These are phyloP conservation scores for Ilyonectria destructans DNA, from an alignment of 2,329 filamentous ascomycete species.

Conservation along the genomic window DNA sequence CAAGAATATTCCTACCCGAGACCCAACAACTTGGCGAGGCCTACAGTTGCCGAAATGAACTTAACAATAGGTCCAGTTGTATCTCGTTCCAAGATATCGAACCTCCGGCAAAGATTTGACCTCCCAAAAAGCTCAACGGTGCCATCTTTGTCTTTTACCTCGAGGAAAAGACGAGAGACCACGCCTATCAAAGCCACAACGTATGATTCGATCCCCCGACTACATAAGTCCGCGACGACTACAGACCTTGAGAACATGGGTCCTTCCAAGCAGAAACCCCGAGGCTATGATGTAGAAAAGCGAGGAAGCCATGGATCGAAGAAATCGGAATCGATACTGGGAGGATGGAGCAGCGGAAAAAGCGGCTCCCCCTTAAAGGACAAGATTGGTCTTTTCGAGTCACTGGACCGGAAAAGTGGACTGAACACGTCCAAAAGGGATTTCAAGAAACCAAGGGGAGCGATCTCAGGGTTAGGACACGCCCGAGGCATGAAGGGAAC, in stretches of 20 bases:
- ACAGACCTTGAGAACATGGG: slow-evolving; percentile 11
- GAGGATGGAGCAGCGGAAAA: slow-evolving; percentile 26
- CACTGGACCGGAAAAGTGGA: slow-evolving; percentile 37
- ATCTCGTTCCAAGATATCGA: slow-evolving; percentile 44
- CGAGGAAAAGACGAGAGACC: slow-evolving; percentile 32
- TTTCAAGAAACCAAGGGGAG: neutral
- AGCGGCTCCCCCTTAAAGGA: slow-evolving; percentile 45
- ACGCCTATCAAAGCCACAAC: neutral
- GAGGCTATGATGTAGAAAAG: slow-evolving; percentile 18
- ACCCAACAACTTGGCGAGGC: neutral
- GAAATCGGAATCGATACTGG: slow-evolving; percentile 13
- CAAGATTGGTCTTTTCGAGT: slow-evolving; percentile 53
- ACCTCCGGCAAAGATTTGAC: slow-evolving; percentile 45
- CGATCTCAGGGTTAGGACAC: slow-evolving; percentile 2
- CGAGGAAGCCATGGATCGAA: neutral
- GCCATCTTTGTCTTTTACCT: slow-evolving; percentile 27
- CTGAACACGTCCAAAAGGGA: neutral
- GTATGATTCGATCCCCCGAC: slow-evolving; percentile 17
- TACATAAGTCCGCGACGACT: slow-evolving; percentile 28
- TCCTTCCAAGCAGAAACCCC: slow-evolving; percentile 9
- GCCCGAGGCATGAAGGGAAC: slow-evolving; percentile 32
- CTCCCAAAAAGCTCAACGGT: slow-evolving; percentile 26
- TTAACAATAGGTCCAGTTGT: slow-evolving; percentile 21
- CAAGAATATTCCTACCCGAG: slow-evolving; percentile 11
- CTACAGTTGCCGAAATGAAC: slow-evolving; percentile 9